A percentile compares a stretch with the other conserved stretches of the same genome.
phyloP scores from a whole-genome alignment of 495 filamentous ascomycete species.

The Xylaria flabelliformis region DNA sequence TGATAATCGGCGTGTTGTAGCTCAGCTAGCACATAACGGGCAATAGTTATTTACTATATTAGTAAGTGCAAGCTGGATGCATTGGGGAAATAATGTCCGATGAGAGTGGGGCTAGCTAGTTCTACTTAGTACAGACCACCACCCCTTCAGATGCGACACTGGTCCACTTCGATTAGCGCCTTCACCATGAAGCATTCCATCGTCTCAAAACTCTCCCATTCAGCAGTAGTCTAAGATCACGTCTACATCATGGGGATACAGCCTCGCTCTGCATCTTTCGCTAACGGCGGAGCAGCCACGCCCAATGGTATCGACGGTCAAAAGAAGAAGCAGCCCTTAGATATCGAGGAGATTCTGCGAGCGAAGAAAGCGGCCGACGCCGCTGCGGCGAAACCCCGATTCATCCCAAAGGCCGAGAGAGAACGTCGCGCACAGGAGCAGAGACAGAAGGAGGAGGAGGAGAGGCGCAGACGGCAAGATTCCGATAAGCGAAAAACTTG shows the following conservation, averaged over 20 bases:
- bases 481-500: constrained; percentile 24
- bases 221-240: neutral
- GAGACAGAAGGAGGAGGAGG: constrained; percentile 78
- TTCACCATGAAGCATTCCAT: neutral
- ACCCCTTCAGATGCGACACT: constrained; percentile 3
- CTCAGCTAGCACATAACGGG: too few species aligned
- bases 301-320: constrained; percentile 29
- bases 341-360: constrained; percentile 56
- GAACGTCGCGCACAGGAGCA: constrained; percentile 88
- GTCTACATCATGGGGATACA: constrained; percentile 35
- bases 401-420: constrained; percentile 86
- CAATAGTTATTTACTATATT: too few species aligned
- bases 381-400: constrained; percentile 78
- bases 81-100: constrained; percentile 1
- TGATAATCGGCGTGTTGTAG: too few species aligned
- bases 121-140: neutral
- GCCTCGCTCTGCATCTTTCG: constrained; percentile 36
- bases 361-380: constrained; percentile 54
- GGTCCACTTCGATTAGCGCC: constrained; percentile 12
- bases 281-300: constrained; percentile 26
- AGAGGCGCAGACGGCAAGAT: constrained; percentile 57
- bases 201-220: neutral
- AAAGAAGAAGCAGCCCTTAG: constrained; percentile 48
- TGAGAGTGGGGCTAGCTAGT: neutral
- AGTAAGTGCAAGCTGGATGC: too few species aligned